Percentiles rank a stretch among this genome's conserved stretches.
Conservation (phyloP, 495 filamentous ascomycete genomes). For the Mytilinidion resinicola region DNA sequence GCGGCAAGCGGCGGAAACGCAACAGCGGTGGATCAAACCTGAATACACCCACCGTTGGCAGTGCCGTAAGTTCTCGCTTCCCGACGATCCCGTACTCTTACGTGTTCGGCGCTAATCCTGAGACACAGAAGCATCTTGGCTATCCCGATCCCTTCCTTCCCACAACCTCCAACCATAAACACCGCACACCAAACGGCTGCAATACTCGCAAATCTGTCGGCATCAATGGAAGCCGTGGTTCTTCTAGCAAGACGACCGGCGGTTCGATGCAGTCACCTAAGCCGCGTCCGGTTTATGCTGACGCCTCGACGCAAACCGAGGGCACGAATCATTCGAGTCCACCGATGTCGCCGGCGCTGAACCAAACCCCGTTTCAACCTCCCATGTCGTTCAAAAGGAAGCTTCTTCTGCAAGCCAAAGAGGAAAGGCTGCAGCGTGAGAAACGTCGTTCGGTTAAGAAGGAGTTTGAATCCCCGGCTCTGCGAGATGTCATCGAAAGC, state of each 20-base stretch:
- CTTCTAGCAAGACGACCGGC: constrained; percentile 10
- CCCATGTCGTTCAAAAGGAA: constrained; percentile 16
- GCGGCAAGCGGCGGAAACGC: constrained; percentile 55
- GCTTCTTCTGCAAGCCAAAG: constrained; percentile 15
- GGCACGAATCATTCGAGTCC: neutral
- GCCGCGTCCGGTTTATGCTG: constrained; percentile 21
- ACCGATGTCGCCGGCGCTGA: neutral
- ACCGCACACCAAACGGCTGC: constrained; percentile 14
- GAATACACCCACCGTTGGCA: constrained; percentile 33
- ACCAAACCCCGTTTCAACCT: neutral
- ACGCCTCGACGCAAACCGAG: constrained; percentile 27
- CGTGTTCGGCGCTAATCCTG: constrained; percentile 11
- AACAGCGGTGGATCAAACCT: constrained; percentile 50
- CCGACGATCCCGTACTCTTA: neutral
- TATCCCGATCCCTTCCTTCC: constrained; percentile 25
- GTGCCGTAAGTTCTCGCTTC: constrained; percentile 24
- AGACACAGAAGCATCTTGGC: constrained; percentile 31
- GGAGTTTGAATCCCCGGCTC: constrained; percentile 19
- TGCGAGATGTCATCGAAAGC: constrained; percentile 17
- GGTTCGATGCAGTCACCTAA: neutral
- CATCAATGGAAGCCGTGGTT: neutral
- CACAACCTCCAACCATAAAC: constrained; percentile 5
- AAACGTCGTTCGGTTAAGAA: constrained; percentile 21
- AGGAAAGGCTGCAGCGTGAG: constrained; percentile 18
- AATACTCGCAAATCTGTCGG: constrained; percentile 20